Conservation (phyloP, 2,329 filamentous ascomycete species). For the Aspergillus phoenicis region DNA sequence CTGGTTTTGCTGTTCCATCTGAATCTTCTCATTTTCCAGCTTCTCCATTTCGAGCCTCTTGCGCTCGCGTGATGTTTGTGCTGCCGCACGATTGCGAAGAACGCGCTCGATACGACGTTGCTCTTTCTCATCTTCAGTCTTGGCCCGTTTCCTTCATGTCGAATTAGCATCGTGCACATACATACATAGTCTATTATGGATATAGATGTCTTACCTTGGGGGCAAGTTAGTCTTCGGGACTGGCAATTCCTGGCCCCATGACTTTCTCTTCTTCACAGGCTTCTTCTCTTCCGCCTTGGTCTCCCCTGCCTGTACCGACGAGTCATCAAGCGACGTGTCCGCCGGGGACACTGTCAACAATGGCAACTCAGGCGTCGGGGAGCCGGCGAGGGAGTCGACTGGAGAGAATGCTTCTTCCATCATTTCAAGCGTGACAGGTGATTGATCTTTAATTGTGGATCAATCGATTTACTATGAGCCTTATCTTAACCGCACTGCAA, state of each 20-base stretch:
- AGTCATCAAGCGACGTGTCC: conserved; percentile 40
- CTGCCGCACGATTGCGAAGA: conserved; percentile 90
- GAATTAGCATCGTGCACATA: conserved; percentile 15
- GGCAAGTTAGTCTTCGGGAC: conserved; percentile 96
- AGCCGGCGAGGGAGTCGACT: conserved; percentile 35
- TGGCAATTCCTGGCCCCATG: conserved; percentile 95
- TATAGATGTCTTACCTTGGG: conserved; percentile 66
- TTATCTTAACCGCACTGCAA: not conserved
- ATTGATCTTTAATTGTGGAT: conserved; percentile 8
- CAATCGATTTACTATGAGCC: conserved; percentile 4
- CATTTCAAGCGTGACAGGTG: conserved; percentile 13
- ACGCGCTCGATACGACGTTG: conserved; percentile 96
- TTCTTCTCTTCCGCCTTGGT: conserved; percentile 63
- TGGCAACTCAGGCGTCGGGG: conserved; percentile 37
- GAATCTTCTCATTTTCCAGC: conserved; percentile 66
- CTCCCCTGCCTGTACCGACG: conserved; percentile 27
- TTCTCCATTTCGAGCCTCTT: conserved; percentile 89
- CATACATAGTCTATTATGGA: not conserved
- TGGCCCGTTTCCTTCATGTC: conserved; percentile 78
- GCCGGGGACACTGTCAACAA: conserved; percentile 45
- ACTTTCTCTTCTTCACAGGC: conserved; percentile 89
- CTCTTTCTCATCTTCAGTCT: conserved; percentile 98
- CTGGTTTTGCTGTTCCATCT: conserved; percentile 71
- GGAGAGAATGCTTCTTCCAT: conserved; percentile 40
- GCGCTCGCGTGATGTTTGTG: conserved; percentile 92